Evolutionary conservation across 2,329 filamentous ascomycete species (phyloP).

Genomic region (Paecilomyces formosus): DNA sequence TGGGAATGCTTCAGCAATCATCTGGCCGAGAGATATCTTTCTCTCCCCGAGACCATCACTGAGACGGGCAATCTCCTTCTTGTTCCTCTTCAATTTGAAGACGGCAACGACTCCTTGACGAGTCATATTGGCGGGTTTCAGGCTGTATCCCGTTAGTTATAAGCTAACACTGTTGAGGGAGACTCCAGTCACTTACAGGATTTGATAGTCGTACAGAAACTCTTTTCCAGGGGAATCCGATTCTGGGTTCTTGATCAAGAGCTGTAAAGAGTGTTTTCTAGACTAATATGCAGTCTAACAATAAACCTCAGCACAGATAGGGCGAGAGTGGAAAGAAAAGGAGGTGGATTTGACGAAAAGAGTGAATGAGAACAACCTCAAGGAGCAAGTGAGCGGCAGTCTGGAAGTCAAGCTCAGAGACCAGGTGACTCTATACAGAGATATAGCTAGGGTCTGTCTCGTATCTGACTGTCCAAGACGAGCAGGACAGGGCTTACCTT

Average conservation of each 20-base stretch:
- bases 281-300: not conserved
- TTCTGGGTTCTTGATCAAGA: not conserved
- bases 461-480: not conserved
- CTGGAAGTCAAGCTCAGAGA: not conserved
- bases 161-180: not conserved
- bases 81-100: slow-evolving; percentile 13
- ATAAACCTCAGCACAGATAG: not conserved
- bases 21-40: slow-evolving; percentile 1
- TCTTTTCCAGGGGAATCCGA: not conserved
- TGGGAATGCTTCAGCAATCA: not conserved
- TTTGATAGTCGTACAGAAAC: not conserved
- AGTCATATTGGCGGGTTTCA: not conserved
- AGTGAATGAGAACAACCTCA: not conserved
- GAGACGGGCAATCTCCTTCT: slow-evolving; percentile 5
- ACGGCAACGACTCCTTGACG: slow-evolving; percentile 1
- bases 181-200: not conserved
- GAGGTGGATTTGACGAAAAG: not conserved
- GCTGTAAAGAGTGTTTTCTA: not conserved
- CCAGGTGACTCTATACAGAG: not conserved
- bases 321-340: not conserved
- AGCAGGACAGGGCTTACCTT: not conserved
- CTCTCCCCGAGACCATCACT: not conserved
- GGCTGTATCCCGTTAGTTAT: not conserved
- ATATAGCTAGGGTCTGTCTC: no score
- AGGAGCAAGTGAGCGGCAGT: not conserved